Evolutionary conservation across 140 eudicot species (phyloP).

Genomic region (Erigeron philadelphicus): DNA sequence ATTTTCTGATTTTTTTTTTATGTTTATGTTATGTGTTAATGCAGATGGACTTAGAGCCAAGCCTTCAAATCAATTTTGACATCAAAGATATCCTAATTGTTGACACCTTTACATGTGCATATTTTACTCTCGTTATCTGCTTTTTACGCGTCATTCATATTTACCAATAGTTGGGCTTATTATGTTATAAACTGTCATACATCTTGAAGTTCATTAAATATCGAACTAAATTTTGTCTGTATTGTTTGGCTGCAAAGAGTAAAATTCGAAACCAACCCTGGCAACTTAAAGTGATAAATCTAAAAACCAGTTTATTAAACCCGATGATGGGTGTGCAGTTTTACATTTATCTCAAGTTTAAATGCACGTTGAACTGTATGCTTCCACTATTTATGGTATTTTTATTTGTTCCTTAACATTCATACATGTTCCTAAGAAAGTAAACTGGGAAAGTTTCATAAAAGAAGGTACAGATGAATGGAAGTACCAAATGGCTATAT

Average conservation of each 20-base stretch:
- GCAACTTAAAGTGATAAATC: too few relatives aligned
- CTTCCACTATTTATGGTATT: constrained; percentile 11
- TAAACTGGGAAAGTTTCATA: constrained; percentile 66
- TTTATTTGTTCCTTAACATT: constrained; percentile 42
- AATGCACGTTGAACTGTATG: too few relatives aligned
- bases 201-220: too few relatives aligned
- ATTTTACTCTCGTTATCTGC: too few relatives aligned
- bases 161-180: too few relatives aligned
- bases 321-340: not conserved
- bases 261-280: too few relatives aligned
- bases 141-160: too few relatives aligned
- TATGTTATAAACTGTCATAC: too few relatives aligned
- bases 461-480: constrained; percentile 59
- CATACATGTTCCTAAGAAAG: constrained; percentile 79
- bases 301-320: not conserved
- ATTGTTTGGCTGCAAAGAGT: too few relatives aligned
- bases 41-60: constrained; percentile 79
- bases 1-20: not conserved
- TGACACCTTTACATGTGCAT: not conserved
- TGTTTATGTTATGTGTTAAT: constrained; percentile 12
- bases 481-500: constrained; percentile 66
- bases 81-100: constrained; percentile 73
- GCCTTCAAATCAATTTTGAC: constrained; percentile 72
- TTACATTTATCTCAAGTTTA: not conserved
- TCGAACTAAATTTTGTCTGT: too few relatives aligned